A percentile compares a stretch with the other conserved stretches of the same genome.
Evolutionary conservation across 192 early-diverging fungal genomes (phyloP).

Genomic region (Podila minutissima): DNA sequence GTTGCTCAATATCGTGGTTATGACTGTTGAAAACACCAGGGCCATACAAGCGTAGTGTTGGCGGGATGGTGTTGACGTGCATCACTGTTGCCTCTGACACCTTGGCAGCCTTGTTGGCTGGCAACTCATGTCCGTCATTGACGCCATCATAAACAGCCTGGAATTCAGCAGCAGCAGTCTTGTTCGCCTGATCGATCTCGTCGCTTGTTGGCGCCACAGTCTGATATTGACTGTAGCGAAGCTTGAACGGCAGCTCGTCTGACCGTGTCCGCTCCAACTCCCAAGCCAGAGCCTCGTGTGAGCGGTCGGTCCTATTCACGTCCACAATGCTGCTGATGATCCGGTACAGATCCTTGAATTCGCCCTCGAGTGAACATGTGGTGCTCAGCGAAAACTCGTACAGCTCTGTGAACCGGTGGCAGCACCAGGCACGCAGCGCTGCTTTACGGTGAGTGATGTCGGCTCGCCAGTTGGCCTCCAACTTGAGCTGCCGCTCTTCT

Average conservation of each 20-base stretch:
- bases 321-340: conserved; percentile 27
- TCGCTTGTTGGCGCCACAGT: conserved; percentile 26
- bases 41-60: background rate
- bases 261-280: conserved; percentile 12
- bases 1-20: background rate
- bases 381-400: conserved; percentile 27
- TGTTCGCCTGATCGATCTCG: conserved; percentile 19
- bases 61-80: background rate
- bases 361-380: conserved; percentile 7
- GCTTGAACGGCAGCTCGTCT: conserved; percentile 19
- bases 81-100: background rate
- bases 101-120: background rate
- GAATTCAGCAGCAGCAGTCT: conserved; percentile 9
- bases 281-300: conserved; percentile 21
- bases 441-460: conserved; percentile 36
- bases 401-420: conserved; percentile 21
- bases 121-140: background rate
- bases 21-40: background rate
- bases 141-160: conserved; percentile 3
- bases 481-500: conserved; percentile 17
- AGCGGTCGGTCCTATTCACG: conserved; percentile 16
- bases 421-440: conserved; percentile 27
- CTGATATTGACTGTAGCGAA: conserved; percentile 26
- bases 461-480: conserved; percentile 32
- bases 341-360: conserved; percentile 31